Conservation (phyloP, 2,329 filamentous ascomycete species). For the Xylariomycetidae sp. region DNA sequence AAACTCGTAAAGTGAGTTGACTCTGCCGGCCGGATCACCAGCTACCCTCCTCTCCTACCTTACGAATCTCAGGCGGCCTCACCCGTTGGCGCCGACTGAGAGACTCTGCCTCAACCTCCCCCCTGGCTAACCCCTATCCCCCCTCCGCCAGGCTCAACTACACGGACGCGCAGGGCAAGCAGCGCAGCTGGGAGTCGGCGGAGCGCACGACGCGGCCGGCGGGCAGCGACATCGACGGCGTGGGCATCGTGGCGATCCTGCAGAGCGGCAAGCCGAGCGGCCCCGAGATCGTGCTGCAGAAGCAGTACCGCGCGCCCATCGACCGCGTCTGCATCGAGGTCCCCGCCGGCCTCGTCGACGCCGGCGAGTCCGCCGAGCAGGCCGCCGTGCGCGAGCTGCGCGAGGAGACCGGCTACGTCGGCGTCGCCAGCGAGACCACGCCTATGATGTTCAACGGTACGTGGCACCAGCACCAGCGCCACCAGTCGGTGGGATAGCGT, state of each 20-base stretch:
- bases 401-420: conserved; percentile 63
- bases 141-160: conserved; percentile 49
- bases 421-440: conserved; percentile 41
- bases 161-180: conserved; percentile 52
- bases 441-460: conserved; percentile 29
- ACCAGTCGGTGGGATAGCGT: too few relatives aligned
- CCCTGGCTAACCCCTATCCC: conserved; percentile 5
- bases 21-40: too few relatives aligned
- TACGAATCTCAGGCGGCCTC: too few relatives aligned
- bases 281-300: conserved; percentile 57
- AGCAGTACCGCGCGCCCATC: conserved; percentile 60
- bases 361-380: conserved; percentile 53
- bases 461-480: too few relatives aligned
- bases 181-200: conserved; percentile 65
- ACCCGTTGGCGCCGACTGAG: not conserved
- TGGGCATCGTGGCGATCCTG: conserved; percentile 67
- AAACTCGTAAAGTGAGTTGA: conserved; percentile 52
- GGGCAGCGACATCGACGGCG: conserved; percentile 59
- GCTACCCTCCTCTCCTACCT: too few relatives aligned
- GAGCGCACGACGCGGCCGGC: conserved; percentile 63
- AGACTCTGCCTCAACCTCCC: not conserved
- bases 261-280: conserved; percentile 34
- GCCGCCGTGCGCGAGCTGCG: conserved; percentile 58
- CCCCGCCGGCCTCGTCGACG: conserved; percentile 58
- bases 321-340: conserved; percentile 56